phyloP scores from a whole-genome alignment of 2,329 filamentous ascomycete species.

The Diaporthe amygdali region DNA sequence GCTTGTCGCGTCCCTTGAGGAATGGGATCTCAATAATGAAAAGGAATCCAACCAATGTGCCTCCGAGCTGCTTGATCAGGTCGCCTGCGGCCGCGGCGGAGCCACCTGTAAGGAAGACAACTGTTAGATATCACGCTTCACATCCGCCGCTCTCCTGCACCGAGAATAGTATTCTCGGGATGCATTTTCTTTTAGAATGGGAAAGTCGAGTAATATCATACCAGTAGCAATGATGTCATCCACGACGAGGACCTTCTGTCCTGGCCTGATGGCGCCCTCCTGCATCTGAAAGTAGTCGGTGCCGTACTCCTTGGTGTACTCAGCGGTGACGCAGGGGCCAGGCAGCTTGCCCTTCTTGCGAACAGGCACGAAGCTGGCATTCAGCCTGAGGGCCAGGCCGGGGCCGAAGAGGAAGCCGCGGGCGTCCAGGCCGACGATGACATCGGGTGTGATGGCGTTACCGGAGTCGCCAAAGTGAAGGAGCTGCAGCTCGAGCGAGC shows the following conservation, averaged over 20 bases:
- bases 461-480: constrained; percentile 49
- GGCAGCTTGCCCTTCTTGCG: constrained; percentile 96
- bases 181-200: not conserved
- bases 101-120: constrained; percentile 67
- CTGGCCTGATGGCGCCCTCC: constrained; percentile 79
- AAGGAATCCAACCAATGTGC: constrained; percentile 84
- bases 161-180: not conserved
- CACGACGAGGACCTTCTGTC: constrained; percentile 90
- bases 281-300: constrained; percentile 97
- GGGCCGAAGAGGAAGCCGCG: constrained; percentile 96
- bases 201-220: constrained; percentile 50
- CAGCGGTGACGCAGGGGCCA: constrained; percentile 82
- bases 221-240: constrained; percentile 99
- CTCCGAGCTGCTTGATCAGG: constrained; percentile 85
- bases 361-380: constrained; percentile 88
- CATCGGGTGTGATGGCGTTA: constrained; percentile 72
- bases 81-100: constrained; percentile 87
- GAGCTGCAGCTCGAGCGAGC: constrained; percentile 85
- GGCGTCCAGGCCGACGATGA: constrained; percentile 92
- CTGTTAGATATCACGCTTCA: not conserved
- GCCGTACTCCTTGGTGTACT: constrained; percentile 95
- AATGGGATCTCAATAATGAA: constrained; percentile 97
- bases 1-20: constrained; percentile 89
- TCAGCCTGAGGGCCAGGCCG: constrained; percentile 80
- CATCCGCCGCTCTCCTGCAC: not conserved